phyloP scores from a whole-genome alignment of 2,329 filamentous ascomycete species.

The Aureobasidium sp. region DNA sequence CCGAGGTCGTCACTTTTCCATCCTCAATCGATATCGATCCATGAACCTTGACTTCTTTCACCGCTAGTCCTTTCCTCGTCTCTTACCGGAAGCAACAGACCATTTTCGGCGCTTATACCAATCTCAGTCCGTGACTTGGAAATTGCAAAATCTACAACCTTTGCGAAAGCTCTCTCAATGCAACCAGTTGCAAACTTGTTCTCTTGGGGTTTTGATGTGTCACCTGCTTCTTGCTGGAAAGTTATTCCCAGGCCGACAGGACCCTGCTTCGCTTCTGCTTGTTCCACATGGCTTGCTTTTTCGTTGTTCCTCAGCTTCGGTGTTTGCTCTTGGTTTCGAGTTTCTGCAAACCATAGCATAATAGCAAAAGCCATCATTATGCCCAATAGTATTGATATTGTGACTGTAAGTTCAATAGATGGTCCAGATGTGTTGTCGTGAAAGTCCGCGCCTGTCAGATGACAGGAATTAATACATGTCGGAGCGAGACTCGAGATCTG shows the following conservation, averaged over 20 bases:
- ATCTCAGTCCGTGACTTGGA: neutral
- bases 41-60: neutral
- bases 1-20: no score
- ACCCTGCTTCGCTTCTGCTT: no score
- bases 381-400: neutral
- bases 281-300: neutral
- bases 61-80: neutral
- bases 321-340: neutral
- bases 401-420: neutral
- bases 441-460: no score
- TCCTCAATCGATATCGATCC: neutral
- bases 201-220: no score
- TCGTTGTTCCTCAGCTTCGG: neutral
- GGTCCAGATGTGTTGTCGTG: neutral
- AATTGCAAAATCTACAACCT: neutral
- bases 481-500: no score
- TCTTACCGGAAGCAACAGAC: neutral
- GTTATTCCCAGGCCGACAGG: conserved; percentile 1
- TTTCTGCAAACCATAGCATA: neutral
- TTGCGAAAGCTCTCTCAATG: neutral
- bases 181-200: neutral
- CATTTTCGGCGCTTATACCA: neutral
- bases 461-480: no score
- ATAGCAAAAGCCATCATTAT: neutral
- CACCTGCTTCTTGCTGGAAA: neutral